Base-by-base conservation (phyloP, 176 grass and related monocot species). In the Zea mays region DNA sequence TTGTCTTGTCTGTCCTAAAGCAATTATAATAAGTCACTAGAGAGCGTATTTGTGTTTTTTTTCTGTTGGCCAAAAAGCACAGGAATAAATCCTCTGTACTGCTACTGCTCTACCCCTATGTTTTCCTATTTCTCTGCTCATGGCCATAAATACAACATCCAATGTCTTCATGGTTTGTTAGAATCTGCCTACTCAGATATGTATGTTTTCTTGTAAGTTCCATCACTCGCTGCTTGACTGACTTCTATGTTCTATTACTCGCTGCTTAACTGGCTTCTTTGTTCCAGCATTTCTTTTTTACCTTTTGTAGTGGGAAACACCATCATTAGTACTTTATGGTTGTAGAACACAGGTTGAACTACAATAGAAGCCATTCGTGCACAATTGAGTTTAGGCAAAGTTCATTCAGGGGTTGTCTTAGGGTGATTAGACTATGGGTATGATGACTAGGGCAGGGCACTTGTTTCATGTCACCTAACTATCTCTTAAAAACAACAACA, bases 401-500 rank as follows among this genome's bases (percentile, higher is more conserved):
- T 62, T 70, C 41, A 36, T 47, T 76, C 14, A 62, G 15, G 11
- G 20, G 60, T 75, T 10, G 9, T 78, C 12, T 51, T 65, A 8
- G 33, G 44, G 5, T 37, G 33, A 3, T 73, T 49, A 65, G 34
- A 6, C 34, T 20, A 78, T 13, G 5, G 16, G 37, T 66, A 5
- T 65, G 62, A 78, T 51, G 46, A 65, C 17, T 36, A 52, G 45
- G 75, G 45, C 45, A 66, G 45, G 16, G 59, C 14, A 78, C 34
- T 48, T n/a, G 62, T 45, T 61, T 10, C n/a, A 15, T 8, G 40
- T 62, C 57, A 76, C 3, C 56, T 1, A 72, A 61, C 10, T 15
- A 43, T 42, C n/a, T 43, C n/a, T 34, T 27, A 27, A 27, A 27
- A 27, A 27, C 27, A 27, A 27, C 27, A 27, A 27, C 27, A 27